Evolutionary conservation across 2,329 filamentous ascomycete species (phyloP).

Genomic region (Aspergillus hortae): DNA sequence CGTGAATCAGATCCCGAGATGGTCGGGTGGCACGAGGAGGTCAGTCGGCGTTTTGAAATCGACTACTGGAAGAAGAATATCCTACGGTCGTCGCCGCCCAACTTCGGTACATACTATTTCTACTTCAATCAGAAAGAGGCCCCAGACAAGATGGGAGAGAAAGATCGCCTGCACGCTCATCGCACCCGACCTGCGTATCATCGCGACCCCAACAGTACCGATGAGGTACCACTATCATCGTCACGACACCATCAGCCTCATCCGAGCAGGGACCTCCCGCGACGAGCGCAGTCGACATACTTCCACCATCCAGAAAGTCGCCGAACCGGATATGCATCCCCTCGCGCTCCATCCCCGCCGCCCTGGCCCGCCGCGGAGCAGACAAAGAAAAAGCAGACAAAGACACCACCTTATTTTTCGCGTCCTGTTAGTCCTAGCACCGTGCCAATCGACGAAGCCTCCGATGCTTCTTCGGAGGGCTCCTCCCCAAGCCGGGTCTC

Average conservation of each 20-base stretch:
- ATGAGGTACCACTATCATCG: slow-evolving; percentile 14
- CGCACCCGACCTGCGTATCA: slow-evolving; percentile 1
- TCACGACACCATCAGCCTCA: slow-evolving; percentile 20
- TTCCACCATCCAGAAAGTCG: slow-evolving; percentile 16
- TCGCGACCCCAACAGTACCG: slow-evolving; percentile 14
- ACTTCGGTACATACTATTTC: slow-evolving; percentile 23
- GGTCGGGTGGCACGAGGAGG: slow-evolving; percentile 77
- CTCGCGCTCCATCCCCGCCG: slow-evolving; percentile 26
- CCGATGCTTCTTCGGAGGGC: slow-evolving; percentile 29
- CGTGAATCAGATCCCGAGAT: slow-evolving; percentile 71
- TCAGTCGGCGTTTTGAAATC: slow-evolving; percentile 65
- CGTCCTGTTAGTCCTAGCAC: slow-evolving; percentile 18
- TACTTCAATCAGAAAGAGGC: slow-evolving; percentile 32
- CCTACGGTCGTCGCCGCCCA: slow-evolving; percentile 30
- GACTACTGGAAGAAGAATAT: slow-evolving; percentile 50
- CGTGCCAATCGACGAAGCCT: slow-evolving; percentile 18
- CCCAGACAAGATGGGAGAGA: slow-evolving; percentile 16
- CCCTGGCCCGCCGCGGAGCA: slow-evolving; percentile 13
- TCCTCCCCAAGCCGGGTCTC: slow-evolving; percentile 3
- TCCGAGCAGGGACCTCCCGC: slow-evolving; percentile 21
- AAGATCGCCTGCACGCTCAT: background rate
- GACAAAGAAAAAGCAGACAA: slow-evolving; percentile 13
- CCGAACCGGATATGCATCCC: slow-evolving; percentile 19
- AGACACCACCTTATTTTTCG: slow-evolving; percentile 10
- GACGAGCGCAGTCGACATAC: slow-evolving; percentile 17